Conservation (phyloP, 1,284 basidiomycete genomes). For the Sporisorium sorghi region DNA sequence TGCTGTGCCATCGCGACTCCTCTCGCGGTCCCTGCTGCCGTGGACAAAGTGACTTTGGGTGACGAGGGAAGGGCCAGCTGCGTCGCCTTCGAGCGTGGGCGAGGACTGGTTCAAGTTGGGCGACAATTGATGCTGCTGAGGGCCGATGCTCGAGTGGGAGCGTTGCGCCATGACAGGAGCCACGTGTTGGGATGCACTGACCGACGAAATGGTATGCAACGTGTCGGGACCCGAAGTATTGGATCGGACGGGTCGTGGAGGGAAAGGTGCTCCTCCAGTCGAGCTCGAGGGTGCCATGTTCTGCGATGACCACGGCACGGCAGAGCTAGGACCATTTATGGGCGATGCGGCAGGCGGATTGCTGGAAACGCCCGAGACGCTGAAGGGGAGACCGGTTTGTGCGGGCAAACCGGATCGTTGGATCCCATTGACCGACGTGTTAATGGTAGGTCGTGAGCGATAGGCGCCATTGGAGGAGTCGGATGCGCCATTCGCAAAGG, state of each 20-base stretch:
- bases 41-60: conserved; percentile 54
- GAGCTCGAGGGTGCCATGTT: conserved; percentile 13
- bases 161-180: conserved; percentile 43
- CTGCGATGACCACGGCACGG: conserved; percentile 36
- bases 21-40: conserved; percentile 34
- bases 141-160: conserved; percentile 50
- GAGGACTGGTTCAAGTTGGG: conserved; percentile 45
- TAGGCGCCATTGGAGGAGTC: conserved; percentile 34
- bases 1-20: conserved; percentile 44
- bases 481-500: conserved; percentile 27
- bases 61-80: conserved; percentile 16
- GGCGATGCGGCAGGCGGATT: conserved; percentile 35
- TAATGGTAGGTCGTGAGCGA: conserved; percentile 39
- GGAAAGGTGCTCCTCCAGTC: conserved; percentile 17
- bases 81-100: conserved; percentile 37
- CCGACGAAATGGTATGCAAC: conserved; percentile 30
- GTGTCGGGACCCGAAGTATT: conserved; percentile 47
- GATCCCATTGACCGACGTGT: conserved; percentile 18
- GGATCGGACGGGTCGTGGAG: conserved; percentile 51
- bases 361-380: conserved; percentile 18
- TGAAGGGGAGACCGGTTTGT: conserved; percentile 37
- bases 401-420: conserved; percentile 36
- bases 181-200: conserved; percentile 36
- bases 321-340: conserved; percentile 18
- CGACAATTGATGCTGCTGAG: conserved; percentile 46